phyloP scores from a whole-genome alignment of 2,329 filamentous ascomycete genomes.

The Curvularia hawaiiensis region DNA sequence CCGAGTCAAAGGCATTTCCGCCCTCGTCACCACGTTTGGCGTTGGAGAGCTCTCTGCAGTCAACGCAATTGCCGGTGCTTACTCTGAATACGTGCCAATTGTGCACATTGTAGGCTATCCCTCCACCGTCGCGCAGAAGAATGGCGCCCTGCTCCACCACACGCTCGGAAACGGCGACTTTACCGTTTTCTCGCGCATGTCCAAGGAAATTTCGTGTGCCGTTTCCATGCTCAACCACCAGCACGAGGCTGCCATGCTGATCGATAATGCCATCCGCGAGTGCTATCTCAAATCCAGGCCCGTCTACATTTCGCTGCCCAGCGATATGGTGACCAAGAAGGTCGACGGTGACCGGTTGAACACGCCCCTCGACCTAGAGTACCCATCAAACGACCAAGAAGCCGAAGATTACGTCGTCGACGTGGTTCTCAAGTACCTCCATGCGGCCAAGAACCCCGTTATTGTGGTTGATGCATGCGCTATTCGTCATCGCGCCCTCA shows the following conservation, averaged over 20 bases:
- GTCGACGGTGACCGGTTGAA: conserved; percentile 74
- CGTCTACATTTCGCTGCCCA: conserved; percentile 83
- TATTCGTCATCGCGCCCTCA: conserved; percentile 73
- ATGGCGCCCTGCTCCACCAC: conserved; percentile 53
- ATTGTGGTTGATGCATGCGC: conserved; percentile 85
- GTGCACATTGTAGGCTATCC: conserved; percentile 56
- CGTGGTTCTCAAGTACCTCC: conserved; percentile 74
- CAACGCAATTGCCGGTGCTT: conserved; percentile 55
- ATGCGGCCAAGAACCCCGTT: conserved; percentile 73
- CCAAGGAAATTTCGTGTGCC: conserved; percentile 70
- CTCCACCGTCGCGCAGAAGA: conserved; percentile 48
- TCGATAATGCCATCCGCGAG: conserved; percentile 76
- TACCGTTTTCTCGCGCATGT: conserved; percentile 83
- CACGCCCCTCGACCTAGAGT: conserved; percentile 70
- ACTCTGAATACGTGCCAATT: conserved; percentile 54
- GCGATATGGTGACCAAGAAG: conserved; percentile 78
- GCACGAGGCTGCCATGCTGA: conserved; percentile 71
- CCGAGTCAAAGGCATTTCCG: conserved; percentile 52
- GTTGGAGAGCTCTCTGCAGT: conserved; percentile 56
- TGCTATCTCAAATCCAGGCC: conserved; percentile 77
- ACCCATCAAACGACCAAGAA: conserved; percentile 69
- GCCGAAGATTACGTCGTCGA: conserved; percentile 84
- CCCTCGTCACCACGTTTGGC: conserved; percentile 56
- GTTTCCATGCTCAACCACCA: conserved; percentile 73
- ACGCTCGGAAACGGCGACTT: conserved; percentile 68